Percentiles rank a stretch among this genome's conserved stretches.
Conservation (phyloP, 2,329 filamentous ascomycete genomes). For the Chrysoporthe austroafricana region DNA sequence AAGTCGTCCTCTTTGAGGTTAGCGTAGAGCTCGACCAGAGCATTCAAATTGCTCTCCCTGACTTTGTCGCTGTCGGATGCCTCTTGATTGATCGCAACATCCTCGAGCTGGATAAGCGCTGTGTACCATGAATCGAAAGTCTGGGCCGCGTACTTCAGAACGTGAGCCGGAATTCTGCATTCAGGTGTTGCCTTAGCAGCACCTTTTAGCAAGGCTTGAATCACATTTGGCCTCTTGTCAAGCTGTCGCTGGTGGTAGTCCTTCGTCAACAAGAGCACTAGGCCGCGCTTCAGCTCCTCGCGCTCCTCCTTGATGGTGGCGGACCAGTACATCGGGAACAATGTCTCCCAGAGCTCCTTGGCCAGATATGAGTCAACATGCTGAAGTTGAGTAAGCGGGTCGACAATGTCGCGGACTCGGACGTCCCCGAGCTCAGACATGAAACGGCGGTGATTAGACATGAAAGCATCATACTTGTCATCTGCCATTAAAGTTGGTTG, state of each 20-base stretch:
- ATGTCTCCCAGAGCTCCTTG: constrained; percentile 84
- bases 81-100: constrained; percentile 80
- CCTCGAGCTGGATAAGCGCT: constrained; percentile 87
- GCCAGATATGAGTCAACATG: constrained; percentile 83
- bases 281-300: constrained; percentile 84
- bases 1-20: constrained; percentile 92
- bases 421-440: constrained; percentile 82
- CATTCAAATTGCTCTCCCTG: constrained; percentile 93
- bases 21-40: constrained; percentile 90
- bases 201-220: constrained; percentile 88
- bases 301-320: constrained; percentile 86
- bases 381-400: constrained; percentile 89
- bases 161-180: constrained; percentile 92
- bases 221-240: constrained; percentile 92
- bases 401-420: constrained; percentile 84
- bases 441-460: constrained; percentile 81
- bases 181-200: constrained; percentile 82
- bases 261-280: constrained; percentile 89
- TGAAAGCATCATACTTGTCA: constrained; percentile 78
- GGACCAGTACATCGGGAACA: constrained; percentile 95
- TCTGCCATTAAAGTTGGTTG: constrained; percentile 74
- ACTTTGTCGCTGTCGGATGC: constrained; percentile 79
- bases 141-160: constrained; percentile 91
- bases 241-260: constrained; percentile 95
- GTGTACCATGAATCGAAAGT: constrained; percentile 98